Base-by-base conservation (phyloP, 306 rosid species). In the Dryas alaskensis region DNA sequence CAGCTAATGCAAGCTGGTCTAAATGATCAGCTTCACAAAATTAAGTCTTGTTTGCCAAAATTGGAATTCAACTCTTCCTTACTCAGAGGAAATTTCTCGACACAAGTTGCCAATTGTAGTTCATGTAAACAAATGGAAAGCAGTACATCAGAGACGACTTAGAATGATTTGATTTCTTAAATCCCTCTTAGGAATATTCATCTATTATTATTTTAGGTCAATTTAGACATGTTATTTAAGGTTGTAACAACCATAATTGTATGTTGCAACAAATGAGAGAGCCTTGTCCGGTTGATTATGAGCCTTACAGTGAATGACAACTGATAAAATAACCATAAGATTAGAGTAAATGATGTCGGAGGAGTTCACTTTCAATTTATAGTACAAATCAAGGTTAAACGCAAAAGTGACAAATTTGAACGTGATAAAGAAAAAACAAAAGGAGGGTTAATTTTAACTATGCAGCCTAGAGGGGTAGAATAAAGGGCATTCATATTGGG, bases 1-100 rank as follows among this genome's bases (percentile, higher is more conserved):
- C 84, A 84, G 62, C 65, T 53, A 40, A 53, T 85, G 60, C 84
- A 81, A 76, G 86, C 74, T 2, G 73, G 75, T 69, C 55, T 81
- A 16, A 66, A 47, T 45, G 74, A 81, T 11, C 54, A 69, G 46
- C 70, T 81, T 65, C 66, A 60, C 63, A 85, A 81, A 65, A 12
- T 84, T 14, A 71, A 22, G 48, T 65, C 73, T n/a, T 66, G 70
- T 4, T 40, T 81, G 37, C 65, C 69, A 16, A 81, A 72, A 22
- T 52, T 40, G 6, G 69, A 70, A 45, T 45, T 81, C 46, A 64
- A 60, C 74, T 0, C 6, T 63, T 39, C 74, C 55, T 31, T 76
- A 50, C 81, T 50, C 44, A 50, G 73, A 68, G 79, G 67, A 64
- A 79, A 76, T 72, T 31, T 65, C 37, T 48, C 67, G n/a, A 47